phyloP scores from a whole-genome alignment of 768 basidiomycete species.

The Paxillus ammoniavirescens region DNA sequence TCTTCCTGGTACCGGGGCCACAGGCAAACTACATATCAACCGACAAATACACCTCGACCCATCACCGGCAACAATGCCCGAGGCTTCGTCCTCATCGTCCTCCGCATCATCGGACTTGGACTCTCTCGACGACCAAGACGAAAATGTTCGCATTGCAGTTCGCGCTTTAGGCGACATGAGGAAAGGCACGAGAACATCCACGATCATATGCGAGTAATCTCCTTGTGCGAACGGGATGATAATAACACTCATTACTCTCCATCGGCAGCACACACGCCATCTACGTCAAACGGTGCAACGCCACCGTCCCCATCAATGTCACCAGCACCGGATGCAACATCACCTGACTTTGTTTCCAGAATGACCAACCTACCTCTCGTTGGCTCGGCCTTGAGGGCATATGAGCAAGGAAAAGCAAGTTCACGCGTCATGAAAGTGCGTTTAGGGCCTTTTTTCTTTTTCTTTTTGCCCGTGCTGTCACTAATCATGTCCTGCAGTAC shows the following conservation, averaged over 20 bases:
- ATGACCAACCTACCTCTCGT: constrained; percentile 73
- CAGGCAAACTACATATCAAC: neutral
- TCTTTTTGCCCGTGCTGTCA: neutral
- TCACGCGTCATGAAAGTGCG: constrained; percentile 83
- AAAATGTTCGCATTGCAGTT: constrained; percentile 77
- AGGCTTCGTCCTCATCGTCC: constrained; percentile 13
- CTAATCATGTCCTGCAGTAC: constrained; percentile 50
- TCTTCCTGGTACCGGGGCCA: neutral
- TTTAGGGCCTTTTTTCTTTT: neutral
- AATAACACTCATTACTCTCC: neutral
- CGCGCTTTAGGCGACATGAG: constrained; percentile 78
- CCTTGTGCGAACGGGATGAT: neutral
- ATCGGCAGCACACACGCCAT: constrained; percentile 2
- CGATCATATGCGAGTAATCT: constrained; percentile 12
- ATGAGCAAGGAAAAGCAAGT: constrained; percentile 81
- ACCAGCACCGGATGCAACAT: constrained; percentile 7
- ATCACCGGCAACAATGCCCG: constrained; percentile 12
- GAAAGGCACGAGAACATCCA: constrained; percentile 34
- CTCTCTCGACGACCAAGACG: constrained; percentile 56
- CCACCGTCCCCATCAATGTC: constrained; percentile 14
- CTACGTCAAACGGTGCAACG: constrained; percentile 10
- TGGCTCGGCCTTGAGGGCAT: constrained; percentile 66
- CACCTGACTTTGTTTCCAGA: constrained; percentile 45
- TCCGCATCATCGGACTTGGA: constrained; percentile 3
- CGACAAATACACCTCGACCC: neutral